Evolutionary conservation across 768 basidiomycete genomes (phyloP), one percentile per base, ranked within the genome.

Genomic region (Amanita polypyramis): DNA sequence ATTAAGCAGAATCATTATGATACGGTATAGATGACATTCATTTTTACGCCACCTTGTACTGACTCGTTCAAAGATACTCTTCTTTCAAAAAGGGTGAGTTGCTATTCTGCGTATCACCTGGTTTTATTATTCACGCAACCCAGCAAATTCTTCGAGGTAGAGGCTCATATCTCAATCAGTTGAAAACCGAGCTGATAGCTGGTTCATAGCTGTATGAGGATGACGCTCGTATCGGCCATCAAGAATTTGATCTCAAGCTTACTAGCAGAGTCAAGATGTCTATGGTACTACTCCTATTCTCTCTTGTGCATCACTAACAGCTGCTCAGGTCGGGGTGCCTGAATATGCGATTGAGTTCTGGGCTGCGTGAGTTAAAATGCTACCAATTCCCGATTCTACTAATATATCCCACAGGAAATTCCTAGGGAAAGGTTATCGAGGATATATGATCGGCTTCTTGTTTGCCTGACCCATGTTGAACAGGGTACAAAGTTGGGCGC

Each of bases 1-100:
- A 99, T 99, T 70, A 99, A 97, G 62, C 91, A 95, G 64, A 85
- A 93, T 58, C 93, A 98, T 60, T 97, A 80, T 60, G 96, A 99
- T 65, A 99, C 96, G 14, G 85, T 87, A 56, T 55, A 23, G 6
- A 19, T 32, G 4, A 19, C 36, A 25, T 34, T 29, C 7, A 54
- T 44, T 61, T 36, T 4, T n/a, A 20, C 14, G 35, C 12, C 35
- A 15, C n/a, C 52, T 50, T 7, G 33, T 55, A 60, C 56, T 45
- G 51, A 45, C 35, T 36, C 38, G 56, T 40, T 48, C 20, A 51
- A 23, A 85, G 83, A 75, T 96, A 36, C 65, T 98, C 40, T 97
- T 98, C 72, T 99, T 98, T 68, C 96, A 99, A 66, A 98, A 99
- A 78, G 96, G 96, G 85, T 85, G 55, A 40, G 63, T 51, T 21